phyloP scores from a whole-genome alignment of 139 green algal species.

The Chlorella vulgaris region DNA sequence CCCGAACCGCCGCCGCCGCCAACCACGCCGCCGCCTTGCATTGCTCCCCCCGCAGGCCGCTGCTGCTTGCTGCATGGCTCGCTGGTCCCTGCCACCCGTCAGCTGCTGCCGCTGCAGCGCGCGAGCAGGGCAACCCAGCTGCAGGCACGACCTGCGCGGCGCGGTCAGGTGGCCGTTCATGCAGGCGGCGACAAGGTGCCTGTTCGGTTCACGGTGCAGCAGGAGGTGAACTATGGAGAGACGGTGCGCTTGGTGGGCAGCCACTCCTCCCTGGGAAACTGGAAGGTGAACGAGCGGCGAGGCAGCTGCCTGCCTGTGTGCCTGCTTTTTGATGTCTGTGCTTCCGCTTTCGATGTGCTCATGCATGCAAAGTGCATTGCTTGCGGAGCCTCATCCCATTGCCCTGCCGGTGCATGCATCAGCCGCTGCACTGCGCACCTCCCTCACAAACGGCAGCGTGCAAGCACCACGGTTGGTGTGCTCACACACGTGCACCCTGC shows the following conservation, averaged over 20 bases:
- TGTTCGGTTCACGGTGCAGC: conserved; percentile 28
- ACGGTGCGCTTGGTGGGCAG: conserved; percentile 42
- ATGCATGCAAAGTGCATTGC: no score
- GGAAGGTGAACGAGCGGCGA: no score
- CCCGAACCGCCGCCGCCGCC: no score
- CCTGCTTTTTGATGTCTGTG: background rate
- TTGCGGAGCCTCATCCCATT: no score
- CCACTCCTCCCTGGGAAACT: conserved; percentile 47
- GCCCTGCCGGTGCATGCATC: no score
- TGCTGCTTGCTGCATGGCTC: background rate
- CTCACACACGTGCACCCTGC: background rate
- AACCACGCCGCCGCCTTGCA: background rate
- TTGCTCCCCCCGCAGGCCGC: background rate
- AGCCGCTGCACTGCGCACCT: no score
- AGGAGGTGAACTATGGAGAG: conserved; percentile 37
- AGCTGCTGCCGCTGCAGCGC: background rate
- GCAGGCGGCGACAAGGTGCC: background rate
- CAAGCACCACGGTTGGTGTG: no score
- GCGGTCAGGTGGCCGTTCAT: no score
- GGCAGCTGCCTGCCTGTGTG: background rate
- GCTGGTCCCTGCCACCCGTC: background rate
- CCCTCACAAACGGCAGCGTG: no score
- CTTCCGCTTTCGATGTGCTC: no score
- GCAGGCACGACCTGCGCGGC: no score
- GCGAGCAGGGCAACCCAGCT: background rate